Conservation (phyloP, 139 green algal genomes). For the Chlorella sp. region DNA sequence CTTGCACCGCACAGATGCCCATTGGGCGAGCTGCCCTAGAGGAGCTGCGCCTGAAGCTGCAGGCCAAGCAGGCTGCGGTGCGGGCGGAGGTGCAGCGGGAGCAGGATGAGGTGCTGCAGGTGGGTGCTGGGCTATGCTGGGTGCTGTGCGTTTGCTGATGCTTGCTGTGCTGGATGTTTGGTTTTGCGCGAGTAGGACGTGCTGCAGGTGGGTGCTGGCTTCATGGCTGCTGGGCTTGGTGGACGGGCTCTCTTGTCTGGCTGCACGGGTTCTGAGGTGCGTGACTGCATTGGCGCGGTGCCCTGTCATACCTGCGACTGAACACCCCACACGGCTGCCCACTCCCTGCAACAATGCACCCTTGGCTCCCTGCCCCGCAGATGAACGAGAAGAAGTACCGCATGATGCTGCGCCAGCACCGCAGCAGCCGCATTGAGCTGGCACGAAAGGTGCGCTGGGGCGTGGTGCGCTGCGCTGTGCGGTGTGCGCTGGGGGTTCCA, state of each 20-base stretch:
- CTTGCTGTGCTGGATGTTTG: too few species aligned
- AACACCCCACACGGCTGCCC: too few species aligned
- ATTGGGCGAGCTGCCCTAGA: constrained; percentile 39
- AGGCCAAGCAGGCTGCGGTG: constrained; percentile 49
- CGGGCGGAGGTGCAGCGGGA: constrained; percentile 47
- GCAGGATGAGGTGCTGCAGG: constrained; percentile 71
- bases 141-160: not conserved
- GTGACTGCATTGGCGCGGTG: too few species aligned
- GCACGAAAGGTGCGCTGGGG: constrained; percentile 13
- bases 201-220: too few species aligned
- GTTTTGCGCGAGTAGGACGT: too few species aligned
- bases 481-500: too few species aligned
- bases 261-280: too few species aligned
- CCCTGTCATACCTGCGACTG: too few species aligned
- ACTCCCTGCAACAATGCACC: too few species aligned
- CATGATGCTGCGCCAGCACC: constrained; percentile 65
- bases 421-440: constrained; percentile 55
- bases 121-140: constrained; percentile 57
- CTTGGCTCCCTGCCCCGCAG: constrained; percentile 1
- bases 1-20: constrained; percentile 26
- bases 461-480: not conserved
- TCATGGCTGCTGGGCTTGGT: too few species aligned
- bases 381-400: constrained; percentile 86
- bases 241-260: too few species aligned
- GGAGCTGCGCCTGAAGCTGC: constrained; percentile 49